Conservation (phyloP, 2,329 filamentous ascomycete genomes). For the Endoconidiophora polonica region DNA sequence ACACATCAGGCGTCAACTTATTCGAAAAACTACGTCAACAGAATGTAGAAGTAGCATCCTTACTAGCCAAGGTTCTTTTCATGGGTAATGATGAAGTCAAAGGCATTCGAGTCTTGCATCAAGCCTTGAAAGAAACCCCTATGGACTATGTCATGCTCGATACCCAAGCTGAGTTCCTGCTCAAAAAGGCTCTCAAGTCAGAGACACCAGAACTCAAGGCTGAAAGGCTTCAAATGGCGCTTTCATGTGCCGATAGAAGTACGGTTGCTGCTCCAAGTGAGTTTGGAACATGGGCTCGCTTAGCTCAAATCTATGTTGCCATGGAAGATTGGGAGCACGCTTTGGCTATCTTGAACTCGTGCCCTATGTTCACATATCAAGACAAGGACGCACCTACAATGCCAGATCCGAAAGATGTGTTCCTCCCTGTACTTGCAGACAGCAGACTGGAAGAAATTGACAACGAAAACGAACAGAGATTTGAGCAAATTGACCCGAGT, state of each 20-base stretch:
- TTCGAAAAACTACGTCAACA: conserved; percentile 88
- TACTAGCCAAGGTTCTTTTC: conserved; percentile 79
- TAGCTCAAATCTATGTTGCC: conserved; percentile 85
- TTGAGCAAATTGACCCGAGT: conserved; percentile 77
- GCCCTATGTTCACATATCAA: conserved; percentile 99
- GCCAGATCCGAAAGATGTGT: conserved; percentile 79
- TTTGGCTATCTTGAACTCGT: conserved; percentile 88
- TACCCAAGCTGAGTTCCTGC: conserved; percentile 80
- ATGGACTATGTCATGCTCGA: conserved; percentile 98
- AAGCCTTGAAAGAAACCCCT: conserved; percentile 74
- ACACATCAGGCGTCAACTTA: conserved; percentile 87
- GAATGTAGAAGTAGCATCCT: conserved; percentile 84
- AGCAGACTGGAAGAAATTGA: conserved; percentile 92
- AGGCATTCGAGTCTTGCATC: conserved; percentile 72
- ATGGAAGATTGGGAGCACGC: conserved; percentile 96
- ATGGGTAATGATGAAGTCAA: conserved; percentile 97
- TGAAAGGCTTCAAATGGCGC: conserved; percentile 63
- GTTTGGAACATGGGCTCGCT: conserved; percentile 87
- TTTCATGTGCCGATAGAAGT: conserved; percentile 85
- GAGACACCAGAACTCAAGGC: conserved; percentile 37
- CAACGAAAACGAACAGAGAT: conserved; percentile 68
- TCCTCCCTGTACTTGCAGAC: conserved; percentile 73
- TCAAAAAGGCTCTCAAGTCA: conserved; percentile 56
- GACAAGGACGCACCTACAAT: conserved; percentile 92
- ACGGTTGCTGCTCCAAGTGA: conserved; percentile 93